These are phyloP conservation scores for Cucumis hystrix DNA, from an alignment of 306 rosid species.

Conservation along the genomic window DNA sequence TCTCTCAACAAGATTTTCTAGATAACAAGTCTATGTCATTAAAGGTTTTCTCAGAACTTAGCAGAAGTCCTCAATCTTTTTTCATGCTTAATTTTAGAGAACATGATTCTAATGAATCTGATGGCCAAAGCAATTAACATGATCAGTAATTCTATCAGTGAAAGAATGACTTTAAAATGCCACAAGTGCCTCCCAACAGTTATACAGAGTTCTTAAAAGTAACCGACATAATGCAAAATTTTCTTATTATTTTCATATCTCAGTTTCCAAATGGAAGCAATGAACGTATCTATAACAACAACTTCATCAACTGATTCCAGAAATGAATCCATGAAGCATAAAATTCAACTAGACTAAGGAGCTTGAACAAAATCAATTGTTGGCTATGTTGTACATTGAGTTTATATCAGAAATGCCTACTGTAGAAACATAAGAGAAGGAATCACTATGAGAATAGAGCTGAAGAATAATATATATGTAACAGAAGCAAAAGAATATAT, in stretches of 20 bases:
- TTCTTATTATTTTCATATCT: neutral
- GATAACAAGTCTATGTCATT: neutral
- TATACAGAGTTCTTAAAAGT: neutral
- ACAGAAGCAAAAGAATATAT: constrained; percentile 5
- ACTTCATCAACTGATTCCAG: neutral
- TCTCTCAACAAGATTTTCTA: neutral
- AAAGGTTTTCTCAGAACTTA: neutral
- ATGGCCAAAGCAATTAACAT: neutral
- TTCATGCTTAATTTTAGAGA: neutral
- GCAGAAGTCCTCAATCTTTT: neutral
- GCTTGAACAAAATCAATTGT: neutral
- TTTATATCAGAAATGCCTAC: neutral
- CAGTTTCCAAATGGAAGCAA: neutral
- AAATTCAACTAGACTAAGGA: neutral
- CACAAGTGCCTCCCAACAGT: neutral
- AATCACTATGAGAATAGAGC: neutral
- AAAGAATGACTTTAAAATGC: neutral
- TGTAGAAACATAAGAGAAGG: neutral
- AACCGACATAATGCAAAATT: neutral
- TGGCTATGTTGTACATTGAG: constrained; percentile 1
- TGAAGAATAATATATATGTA: neutral
- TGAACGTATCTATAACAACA: neutral
- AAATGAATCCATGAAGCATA: neutral
- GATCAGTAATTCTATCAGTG: neutral
- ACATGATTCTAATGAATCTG: neutral